Evolutionary conservation across 164 flowering plant genomes (phyloP), one percentile per base, ranked within the genome.

Genomic region (Kalanchoe fedtschenkoi): DNA sequence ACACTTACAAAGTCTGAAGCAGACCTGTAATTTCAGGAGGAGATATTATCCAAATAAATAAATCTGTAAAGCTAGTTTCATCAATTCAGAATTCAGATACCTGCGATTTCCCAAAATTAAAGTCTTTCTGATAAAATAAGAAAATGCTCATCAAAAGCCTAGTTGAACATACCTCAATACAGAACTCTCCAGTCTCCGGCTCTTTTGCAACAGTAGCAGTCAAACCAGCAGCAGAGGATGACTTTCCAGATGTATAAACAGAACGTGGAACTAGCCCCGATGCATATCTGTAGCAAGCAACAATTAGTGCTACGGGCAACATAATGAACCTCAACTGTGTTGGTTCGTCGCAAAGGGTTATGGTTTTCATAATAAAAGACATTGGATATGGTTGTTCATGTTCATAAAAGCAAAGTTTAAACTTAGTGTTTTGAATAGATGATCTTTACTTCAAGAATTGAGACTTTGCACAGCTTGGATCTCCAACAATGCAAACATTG

Each of bases 121-220:
- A 1, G 2, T 10, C 4, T 8, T 11, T 0, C 4, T 15, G 24
- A 11, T 11, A 0, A 17, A 33, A 7, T 58, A 17, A n/a, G 7
- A 33, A 58, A 16, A 14, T 41, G 11, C 38, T 24, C 11, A n/a
- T 16, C 14, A 29, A 29, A 26, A 51, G 32, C 6, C 39, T 51
- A 14, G 16, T 13, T 51, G 56, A 51, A n/a, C 32, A n/a, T 76
- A 93, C 99, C 97, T 93, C 99, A 33, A 93, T 93, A 71, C 99
- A 93, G 66, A 93, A 90, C 74, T 93, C 99, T 30, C 99, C 99
- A 62, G 99, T 93, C 82, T 93, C 99, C 55, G 96, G 97, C 73
- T 93, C 99, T 76, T 93, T 93, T 66, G 99, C 96, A 6, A 93
- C 99, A 65, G 96, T 88, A 54, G 99, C 99, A 53, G 99, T 93